These are phyloP conservation scores for Diplodia scrobiculata DNA, from an alignment of 2,329 filamentous ascomycete genomes.

Conservation along the genomic window DNA sequence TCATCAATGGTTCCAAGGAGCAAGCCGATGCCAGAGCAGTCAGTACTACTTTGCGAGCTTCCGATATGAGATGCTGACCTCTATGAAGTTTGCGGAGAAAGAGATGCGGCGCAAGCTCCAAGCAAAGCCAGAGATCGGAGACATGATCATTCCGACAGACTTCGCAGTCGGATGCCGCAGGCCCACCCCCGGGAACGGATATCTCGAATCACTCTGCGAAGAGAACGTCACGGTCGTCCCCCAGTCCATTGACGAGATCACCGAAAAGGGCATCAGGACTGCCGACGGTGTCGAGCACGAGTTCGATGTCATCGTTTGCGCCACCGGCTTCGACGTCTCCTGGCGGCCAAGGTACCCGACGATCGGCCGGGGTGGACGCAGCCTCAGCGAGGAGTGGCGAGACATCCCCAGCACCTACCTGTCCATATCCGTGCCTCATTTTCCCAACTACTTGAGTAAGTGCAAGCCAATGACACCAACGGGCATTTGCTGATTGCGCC, in stretches of 20 bases:
- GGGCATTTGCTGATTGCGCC: conserved; percentile 34
- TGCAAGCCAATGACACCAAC: conserved; percentile 3
- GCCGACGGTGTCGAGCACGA: conserved; percentile 39
- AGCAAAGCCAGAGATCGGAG: conserved; percentile 44
- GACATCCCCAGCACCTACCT: conserved; percentile 37
- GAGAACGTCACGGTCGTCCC: conserved; percentile 36
- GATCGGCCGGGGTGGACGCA: conserved; percentile 6
- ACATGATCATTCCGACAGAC: conserved; percentile 53
- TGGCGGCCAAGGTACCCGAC: conserved; percentile 31
- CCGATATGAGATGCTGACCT: conserved; percentile 36
- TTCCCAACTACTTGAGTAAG: conserved; percentile 27
- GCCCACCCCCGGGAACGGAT: conserved; percentile 41
- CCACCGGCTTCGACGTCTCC: conserved; percentile 41
- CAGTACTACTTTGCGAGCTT: background rate
- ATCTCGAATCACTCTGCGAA: conserved; percentile 40
- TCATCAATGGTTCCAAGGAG: conserved; percentile 36
- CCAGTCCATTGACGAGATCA: conserved; percentile 36
- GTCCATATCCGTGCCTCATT: conserved; percentile 3
- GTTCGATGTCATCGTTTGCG: conserved; percentile 41
- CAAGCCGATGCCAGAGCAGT: conserved; percentile 44
- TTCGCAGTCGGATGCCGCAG: conserved; percentile 35
- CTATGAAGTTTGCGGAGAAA: conserved; percentile 33
- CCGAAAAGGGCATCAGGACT: conserved; percentile 38
- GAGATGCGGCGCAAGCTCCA: conserved; percentile 49
- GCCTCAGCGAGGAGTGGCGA: conserved; percentile 1